A percentile compares a stretch with the other conserved stretches of the same genome.
phyloP scores from a whole-genome alignment of 257 asterid species.

The Solanum medicagineum region DNA sequence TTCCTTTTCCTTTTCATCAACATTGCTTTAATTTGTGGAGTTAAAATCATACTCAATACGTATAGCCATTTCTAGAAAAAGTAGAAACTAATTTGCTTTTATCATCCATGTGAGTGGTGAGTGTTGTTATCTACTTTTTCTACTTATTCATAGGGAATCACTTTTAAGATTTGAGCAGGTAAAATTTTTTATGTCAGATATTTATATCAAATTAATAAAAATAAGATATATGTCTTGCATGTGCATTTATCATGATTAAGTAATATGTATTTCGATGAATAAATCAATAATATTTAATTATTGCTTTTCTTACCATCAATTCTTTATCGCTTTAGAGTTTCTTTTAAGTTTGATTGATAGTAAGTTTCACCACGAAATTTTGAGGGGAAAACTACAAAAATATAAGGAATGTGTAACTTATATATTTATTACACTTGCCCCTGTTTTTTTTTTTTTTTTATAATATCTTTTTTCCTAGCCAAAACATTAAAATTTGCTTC shows the following conservation, averaged over 20 bases:
- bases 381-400: neutral
- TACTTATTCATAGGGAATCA: neutral
- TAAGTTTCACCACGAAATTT: neutral
- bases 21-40: neutral
- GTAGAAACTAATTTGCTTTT: neutral
- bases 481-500: neutral
- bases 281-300: neutral
- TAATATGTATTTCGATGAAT: neutral
- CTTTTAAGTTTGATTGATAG: neutral
- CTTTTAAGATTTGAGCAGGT: neutral
- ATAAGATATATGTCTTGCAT: neutral
- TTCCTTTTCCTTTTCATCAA: neutral
- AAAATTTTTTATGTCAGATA: neutral
- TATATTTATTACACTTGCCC: neutral
- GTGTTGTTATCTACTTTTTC: neutral
- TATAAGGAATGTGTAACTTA: neutral
- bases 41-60: neutral
- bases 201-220: neutral
- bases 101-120: neutral
- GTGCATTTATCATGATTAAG: neutral
- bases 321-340: neutral
- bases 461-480: neutral
- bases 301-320: neutral
- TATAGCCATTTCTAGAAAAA: neutral
- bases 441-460: neutral